Percentiles rank a stretch among this genome's conserved stretches.
Conservation (phyloP, 768 basidiomycete species). For the Ramaria rubella region DNA sequence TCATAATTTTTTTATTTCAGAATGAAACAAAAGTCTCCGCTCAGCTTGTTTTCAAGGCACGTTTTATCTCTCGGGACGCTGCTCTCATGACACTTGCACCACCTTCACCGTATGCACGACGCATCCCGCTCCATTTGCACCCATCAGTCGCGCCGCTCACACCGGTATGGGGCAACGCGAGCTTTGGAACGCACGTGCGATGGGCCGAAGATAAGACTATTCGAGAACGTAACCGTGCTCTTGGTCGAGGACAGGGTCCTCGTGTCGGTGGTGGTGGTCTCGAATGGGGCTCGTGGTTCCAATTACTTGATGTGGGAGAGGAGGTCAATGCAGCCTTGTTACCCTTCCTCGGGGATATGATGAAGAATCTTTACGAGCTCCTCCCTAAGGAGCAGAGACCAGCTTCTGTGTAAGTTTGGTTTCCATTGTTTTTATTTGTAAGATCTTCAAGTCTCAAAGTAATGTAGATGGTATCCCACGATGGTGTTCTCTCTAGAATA, state of each 20-base stretch:
- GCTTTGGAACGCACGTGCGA: slow-evolving; percentile 29
- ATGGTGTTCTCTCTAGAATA: slow-evolving; percentile 56
- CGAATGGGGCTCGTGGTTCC: slow-evolving; percentile 56
- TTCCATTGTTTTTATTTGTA: background rate
- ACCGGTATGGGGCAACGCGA: slow-evolving; percentile 26
- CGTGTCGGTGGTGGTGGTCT: slow-evolving; percentile 47
- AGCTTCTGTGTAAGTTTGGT: background rate
- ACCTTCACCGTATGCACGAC: slow-evolving; percentile 52
- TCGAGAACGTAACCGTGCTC: slow-evolving; percentile 31
- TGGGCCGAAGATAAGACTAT: slow-evolving; percentile 39
- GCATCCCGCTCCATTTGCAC: slow-evolving; percentile 49
- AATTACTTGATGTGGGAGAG: slow-evolving; percentile 37
- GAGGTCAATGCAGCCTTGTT: slow-evolving; percentile 41
- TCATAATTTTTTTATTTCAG: slow-evolving; percentile 26
- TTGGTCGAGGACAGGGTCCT: slow-evolving; percentile 30
- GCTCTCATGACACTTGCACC: slow-evolving; percentile 31
- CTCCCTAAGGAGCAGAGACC: slow-evolving; percentile 37
- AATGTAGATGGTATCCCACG: slow-evolving; percentile 54
- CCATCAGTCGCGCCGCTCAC: slow-evolving; percentile 35
- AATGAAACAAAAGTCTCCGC: slow-evolving; percentile 39
- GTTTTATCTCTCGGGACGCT: slow-evolving; percentile 27
- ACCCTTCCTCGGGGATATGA: slow-evolving; percentile 53
- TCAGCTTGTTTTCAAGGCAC: slow-evolving; percentile 52
- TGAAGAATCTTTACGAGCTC: slow-evolving; percentile 38
- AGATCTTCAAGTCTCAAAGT: background rate